Evolutionary conservation across 1,139 yeast species (phyloP).

Genomic region (Blastobotrys illinoisensis): DNA sequence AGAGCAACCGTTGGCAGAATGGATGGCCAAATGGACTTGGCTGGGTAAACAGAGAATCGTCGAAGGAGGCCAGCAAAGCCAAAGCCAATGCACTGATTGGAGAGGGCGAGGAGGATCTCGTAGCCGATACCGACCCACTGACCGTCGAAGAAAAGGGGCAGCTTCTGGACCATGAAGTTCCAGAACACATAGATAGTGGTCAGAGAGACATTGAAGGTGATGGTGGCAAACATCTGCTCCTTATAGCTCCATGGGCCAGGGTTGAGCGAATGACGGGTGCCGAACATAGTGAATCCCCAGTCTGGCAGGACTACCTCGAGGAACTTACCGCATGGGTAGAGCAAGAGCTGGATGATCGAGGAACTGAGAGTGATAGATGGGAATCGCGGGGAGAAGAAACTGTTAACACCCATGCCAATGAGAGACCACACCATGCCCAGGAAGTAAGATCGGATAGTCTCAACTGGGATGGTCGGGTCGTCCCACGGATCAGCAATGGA

Average conservation of each 20-base stretch:
- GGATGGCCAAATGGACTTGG: slow-evolving; percentile 53
- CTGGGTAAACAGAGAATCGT: slow-evolving; percentile 52
- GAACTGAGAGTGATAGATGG: slow-evolving; percentile 46
- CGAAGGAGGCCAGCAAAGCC: slow-evolving; percentile 61
- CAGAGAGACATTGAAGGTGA: slow-evolving; percentile 41
- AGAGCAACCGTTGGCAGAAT: slow-evolving; percentile 50
- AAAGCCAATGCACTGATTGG: slow-evolving; percentile 57
- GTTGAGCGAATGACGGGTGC: slow-evolving; percentile 41
- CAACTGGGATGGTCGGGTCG: slow-evolving; percentile 43
- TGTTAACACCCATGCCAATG: slow-evolving; percentile 52
- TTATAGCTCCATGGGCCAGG: slow-evolving; percentile 65
- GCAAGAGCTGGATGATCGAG: slow-evolving; percentile 50
- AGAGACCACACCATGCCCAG: slow-evolving; percentile 53
- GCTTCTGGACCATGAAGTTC: slow-evolving; percentile 41
- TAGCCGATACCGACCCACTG: slow-evolving; percentile 47
- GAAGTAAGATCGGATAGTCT: slow-evolving; percentile 53
- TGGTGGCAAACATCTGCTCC: slow-evolving; percentile 62
- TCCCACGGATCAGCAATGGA: slow-evolving; percentile 48
- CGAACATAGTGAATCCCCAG: slow-evolving; percentile 41
- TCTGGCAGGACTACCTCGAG: slow-evolving; percentile 40
- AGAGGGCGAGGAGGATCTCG: slow-evolving; percentile 44
- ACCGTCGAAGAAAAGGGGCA: slow-evolving; percentile 37
- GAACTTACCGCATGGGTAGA: slow-evolving; percentile 51
- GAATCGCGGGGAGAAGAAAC: slow-evolving; percentile 52
- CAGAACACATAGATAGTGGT: slow-evolving; percentile 44